Evolutionary conservation across 1,284 basidiomycete species (phyloP), one percentile per base, ranked within the genome.

Genomic region (Puccinia horiana): DNA sequence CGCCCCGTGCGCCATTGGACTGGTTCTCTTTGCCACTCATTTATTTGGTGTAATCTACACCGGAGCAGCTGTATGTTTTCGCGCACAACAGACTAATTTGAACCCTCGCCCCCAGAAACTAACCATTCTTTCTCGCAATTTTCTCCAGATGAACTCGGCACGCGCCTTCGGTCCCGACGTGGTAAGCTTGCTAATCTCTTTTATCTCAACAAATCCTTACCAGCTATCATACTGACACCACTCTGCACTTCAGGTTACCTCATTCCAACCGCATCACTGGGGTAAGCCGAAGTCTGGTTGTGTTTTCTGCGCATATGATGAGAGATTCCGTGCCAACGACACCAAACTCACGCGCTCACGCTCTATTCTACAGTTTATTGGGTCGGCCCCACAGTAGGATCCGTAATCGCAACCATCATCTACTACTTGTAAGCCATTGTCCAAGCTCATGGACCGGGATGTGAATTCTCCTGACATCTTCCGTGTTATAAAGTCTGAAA

Each of bases 111-210:
- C 29, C 56, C 23, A 58, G 4, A 29, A 61, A 61, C 58, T 61
- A 61, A 61, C 58, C 8, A 74, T 4, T 44, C 35, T 6, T 32
- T 54, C 9, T 14, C 23, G n/a, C 14, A 26, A 23, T 11, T 5
- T 32, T 61, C n/a, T 52, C n/a, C 2, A 69, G 63, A 58, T 74
- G 54, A 81, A 78, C 47, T 76, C 69, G 35, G 84, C 84, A 58
- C 82, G 84, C n/a, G 84, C 84, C 26, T 84, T 84, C 42, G 84
- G 84, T n/a, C 81, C 84, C 0, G 76, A 83, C 56, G 83, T 84
- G 18, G 78, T 85, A 42, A 65, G 69, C 54, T 42, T 40, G 2
- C 40, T 42, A 14, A 9, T 52, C 37, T 42, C 16, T 32, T n/a
- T 6, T 12, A 11, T 58, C 26, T 32, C 18, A 23, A 37, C 29